Conservation (phyloP, 306 rosid species). For the Echinosophora koreensis region DNA sequence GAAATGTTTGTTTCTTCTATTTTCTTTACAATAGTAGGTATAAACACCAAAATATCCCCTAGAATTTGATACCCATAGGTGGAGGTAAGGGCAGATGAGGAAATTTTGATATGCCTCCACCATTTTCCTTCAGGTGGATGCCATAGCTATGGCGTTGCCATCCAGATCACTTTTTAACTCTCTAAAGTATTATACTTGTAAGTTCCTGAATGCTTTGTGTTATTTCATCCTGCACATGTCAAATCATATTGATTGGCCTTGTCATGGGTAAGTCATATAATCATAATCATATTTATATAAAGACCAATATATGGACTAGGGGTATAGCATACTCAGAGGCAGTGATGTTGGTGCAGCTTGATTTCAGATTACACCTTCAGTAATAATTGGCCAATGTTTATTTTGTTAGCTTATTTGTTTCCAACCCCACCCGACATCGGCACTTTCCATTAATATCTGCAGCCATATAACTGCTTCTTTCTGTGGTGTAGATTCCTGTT, state of each 20-base stretch:
- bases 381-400: not conserved
- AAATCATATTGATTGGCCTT: not conserved
- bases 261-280: not conserved
- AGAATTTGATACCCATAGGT: constrained; percentile 5
- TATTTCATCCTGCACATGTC: constrained; percentile 22
- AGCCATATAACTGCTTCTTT: not conserved
- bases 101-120: constrained; percentile 16
- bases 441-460: not conserved
- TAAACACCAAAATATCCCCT: constrained; percentile 5
- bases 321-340: not conserved
- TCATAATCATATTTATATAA: not conserved
- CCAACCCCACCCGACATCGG: not conserved
- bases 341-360: not conserved
- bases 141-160: not conserved
- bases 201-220: constrained; percentile 27
- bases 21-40: not conserved
- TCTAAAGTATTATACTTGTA: constrained; percentile 7
- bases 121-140: not conserved
- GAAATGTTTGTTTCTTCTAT: not conserved
- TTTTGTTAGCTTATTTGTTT: not conserved
- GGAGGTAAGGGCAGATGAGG: not conserved
- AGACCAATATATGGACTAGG: not conserved
- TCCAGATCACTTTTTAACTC: constrained; percentile 23
- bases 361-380: not conserved
- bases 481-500: not conserved